Conservation (phyloP, 2,329 filamentous ascomycete genomes). For the Fusarium siculi region DNA sequence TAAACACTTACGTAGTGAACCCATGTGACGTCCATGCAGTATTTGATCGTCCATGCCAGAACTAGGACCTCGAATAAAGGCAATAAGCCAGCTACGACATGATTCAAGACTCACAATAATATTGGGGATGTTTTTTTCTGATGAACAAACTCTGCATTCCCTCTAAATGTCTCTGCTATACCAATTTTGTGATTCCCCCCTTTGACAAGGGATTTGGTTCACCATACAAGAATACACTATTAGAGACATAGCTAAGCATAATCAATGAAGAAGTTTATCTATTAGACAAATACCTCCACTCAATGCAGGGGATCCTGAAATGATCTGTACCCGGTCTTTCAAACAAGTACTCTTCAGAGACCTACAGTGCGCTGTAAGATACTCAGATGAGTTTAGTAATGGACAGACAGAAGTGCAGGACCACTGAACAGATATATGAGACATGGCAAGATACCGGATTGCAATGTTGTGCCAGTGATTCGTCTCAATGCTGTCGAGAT, state of each 20-base stretch:
- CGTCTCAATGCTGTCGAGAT: not conserved
- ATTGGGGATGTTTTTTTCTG: too few relatives aligned
- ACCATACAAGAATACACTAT: not conserved
- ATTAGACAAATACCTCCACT: not conserved
- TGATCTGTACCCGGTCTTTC: not conserved
- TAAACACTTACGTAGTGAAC: not conserved
- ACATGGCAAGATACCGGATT: not conserved
- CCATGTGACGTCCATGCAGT: not conserved
- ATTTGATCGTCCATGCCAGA: not conserved
- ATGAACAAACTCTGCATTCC: too few relatives aligned
- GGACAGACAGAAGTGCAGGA: not conserved
- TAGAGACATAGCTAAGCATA: not conserved
- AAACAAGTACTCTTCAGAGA: not conserved
- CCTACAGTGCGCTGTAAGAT: not conserved
- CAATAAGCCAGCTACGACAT: not conserved
- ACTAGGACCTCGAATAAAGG: not conserved
- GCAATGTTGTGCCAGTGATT: too few relatives aligned
- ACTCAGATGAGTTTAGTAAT: not conserved
- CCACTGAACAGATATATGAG: not conserved
- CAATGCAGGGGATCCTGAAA: not conserved
- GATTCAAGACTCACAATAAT: too few relatives aligned
- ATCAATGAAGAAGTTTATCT: not conserved
- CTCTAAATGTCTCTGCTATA: not conserved
- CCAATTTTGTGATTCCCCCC: not conserved
- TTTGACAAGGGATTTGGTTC: not conserved